Conservation (phyloP, 192 early-diverging fungal species). For the Lobulomyces angularis region DNA sequence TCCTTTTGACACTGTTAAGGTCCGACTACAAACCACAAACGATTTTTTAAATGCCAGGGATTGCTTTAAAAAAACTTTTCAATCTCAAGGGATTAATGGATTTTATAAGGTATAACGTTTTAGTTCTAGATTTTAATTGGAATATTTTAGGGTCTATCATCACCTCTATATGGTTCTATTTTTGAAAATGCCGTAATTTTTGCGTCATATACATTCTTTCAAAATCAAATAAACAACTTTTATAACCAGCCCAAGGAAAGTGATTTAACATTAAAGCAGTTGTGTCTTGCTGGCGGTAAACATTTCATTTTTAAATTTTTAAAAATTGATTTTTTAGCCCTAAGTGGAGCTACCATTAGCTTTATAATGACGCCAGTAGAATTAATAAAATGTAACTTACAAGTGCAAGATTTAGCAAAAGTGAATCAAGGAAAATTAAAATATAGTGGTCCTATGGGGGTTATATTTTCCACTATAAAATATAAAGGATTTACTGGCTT, state of each 20-base stretch:
- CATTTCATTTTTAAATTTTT: no score
- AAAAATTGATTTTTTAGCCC: no score
- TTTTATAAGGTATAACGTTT: slow-evolving; percentile 92
- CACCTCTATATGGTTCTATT: no score
- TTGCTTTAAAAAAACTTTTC: slow-evolving; percentile 64
- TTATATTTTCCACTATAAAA: slow-evolving; percentile 38
- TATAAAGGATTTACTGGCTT: slow-evolving; percentile 53
- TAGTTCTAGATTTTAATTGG: no score
- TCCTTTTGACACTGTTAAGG: slow-evolving; percentile 86
- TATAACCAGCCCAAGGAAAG: no score
- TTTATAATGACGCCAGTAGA: slow-evolving; percentile 89
- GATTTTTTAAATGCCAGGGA: slow-evolving; percentile 66
- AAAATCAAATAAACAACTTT: no score
- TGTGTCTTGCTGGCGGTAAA: no score
- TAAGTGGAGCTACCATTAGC: slow-evolving; percentile 75
- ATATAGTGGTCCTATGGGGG: slow-evolving; percentile 38
- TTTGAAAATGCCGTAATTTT: no score
- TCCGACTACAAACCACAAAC: slow-evolving; percentile 66
- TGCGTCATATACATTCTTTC: no score
- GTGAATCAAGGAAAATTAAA: slow-evolving; percentile 15
- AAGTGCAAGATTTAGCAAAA: slow-evolving; percentile 63
- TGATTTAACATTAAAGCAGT: no score
- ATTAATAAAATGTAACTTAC: slow-evolving; percentile 91
- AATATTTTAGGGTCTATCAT: no score
- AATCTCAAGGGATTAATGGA: slow-evolving; percentile 65